phyloP scores from a whole-genome alignment of 495 filamentous ascomycete genomes.

The Penicillium psychrofluorescens region DNA sequence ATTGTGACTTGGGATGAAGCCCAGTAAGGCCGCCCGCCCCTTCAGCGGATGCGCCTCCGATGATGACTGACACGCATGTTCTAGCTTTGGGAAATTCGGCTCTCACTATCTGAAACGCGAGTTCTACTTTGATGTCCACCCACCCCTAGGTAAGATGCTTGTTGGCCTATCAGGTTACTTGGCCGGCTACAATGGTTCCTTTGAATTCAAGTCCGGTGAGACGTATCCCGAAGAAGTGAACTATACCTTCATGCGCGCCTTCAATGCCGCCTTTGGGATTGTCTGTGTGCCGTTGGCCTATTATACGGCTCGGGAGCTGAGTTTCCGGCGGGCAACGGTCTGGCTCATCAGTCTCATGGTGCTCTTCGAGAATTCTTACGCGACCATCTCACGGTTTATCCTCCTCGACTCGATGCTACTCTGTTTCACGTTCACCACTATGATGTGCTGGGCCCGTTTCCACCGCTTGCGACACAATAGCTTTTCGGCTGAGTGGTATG shows the following conservation, averaged over 20 bases:
- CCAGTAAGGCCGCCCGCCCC: constrained; percentile 54
- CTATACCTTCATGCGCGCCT: constrained; percentile 97
- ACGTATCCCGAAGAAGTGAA: constrained; percentile 88
- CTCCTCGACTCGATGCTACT: constrained; percentile 96
- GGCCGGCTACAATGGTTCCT: constrained; percentile 97
- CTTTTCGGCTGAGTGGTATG: constrained; percentile 84
- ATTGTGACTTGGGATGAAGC: constrained; percentile 99
- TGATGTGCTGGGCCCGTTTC: constrained; percentile 93
- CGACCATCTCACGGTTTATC: constrained; percentile 96
- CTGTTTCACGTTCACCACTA: constrained; percentile 94
- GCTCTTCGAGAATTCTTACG: constrained; percentile 96
- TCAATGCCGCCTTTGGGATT: constrained; percentile 92
- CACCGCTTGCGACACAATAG: constrained; percentile 75
- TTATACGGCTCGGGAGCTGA: constrained; percentile 85
- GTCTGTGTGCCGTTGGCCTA: constrained; percentile 92
- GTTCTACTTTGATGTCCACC: constrained; percentile 99
- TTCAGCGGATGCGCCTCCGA: background rate
- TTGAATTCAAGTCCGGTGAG: constrained; percentile 99
- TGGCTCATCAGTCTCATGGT: constrained; percentile 97
- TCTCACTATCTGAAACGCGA: constrained; percentile 98
- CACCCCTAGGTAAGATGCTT: constrained; percentile 95
- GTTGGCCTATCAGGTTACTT: constrained; percentile 93
- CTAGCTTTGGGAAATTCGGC: constrained; percentile 96
- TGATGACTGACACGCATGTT: constrained; percentile 16
- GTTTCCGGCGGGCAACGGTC: constrained; percentile 74